Evolutionary conservation across 164 flowering plant genomes (phyloP), one percentile per base, ranked within the genome.

Genomic region (Cinnamomum chago): DNA sequence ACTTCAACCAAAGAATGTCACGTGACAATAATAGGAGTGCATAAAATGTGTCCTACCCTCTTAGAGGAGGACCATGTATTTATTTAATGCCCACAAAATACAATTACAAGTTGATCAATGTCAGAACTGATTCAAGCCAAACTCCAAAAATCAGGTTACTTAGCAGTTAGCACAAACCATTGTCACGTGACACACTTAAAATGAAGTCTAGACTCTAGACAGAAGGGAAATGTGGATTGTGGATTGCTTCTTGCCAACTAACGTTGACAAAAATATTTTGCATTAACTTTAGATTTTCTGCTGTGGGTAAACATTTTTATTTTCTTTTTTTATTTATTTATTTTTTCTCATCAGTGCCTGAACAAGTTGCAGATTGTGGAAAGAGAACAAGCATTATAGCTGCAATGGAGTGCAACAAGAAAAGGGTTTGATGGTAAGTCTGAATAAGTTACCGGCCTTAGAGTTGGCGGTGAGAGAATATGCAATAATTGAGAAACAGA

Each of bases 401-500:
- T 67, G n/a, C n/a, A 30, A 67, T 30, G n/a, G 28, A 67, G 69
- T 20, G 14, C 69, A 67, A 67, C 1, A 67, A 30, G 28, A 2
- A 22, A 22, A 24, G 50, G 52, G 47, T 55, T 15, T 5, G 18
- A 55, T 55, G 60, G n/a, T 20, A 55, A 55, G 60, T 68, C 50
- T 17, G 33, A 76, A 47, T 23, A 65, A 79, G 66, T 84, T 92
- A 96, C 99, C 83, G 98, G 97, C 77, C 93, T 88, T 50, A 96
- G 75, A 76, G 85, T 85, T 76, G 90, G 82, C 30, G 97, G 97
- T 23, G 97, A 92, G 18, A 96, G 81, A 80, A 94, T 88, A 84
- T 94, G 90, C 73, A 96, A 73, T 12, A 96, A 77, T 25, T 82
- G 90, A 80, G 99, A 90, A 72, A 91, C 58, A 5, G 82, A 80